Conservation (phyloP, 2,329 filamentous ascomycete genomes). For the Neopestalotiopsis clavispora region DNA sequence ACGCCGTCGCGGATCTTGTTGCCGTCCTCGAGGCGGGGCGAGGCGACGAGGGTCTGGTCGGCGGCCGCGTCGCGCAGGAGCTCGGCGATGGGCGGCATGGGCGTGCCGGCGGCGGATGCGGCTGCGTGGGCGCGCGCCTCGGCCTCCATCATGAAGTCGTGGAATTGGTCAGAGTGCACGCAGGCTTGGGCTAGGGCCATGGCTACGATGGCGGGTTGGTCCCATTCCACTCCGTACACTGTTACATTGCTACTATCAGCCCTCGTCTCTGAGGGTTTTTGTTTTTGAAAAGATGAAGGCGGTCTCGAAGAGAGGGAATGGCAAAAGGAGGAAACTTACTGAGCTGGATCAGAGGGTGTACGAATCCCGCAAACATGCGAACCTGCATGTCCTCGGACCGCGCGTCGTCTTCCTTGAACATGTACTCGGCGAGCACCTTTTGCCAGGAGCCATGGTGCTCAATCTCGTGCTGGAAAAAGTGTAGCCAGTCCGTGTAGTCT, state of each 20-base stretch:
- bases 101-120: conserved; percentile 18
- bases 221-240: conserved; percentile 83
- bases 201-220: conserved; percentile 80
- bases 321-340: neutral
- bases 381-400: conserved; percentile 71
- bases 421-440: conserved; percentile 64
- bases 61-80: conserved; percentile 65
- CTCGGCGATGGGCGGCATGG: conserved; percentile 54
- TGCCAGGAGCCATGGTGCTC: conserved; percentile 63
- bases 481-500: conserved; percentile 74
- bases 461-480: conserved; percentile 79
- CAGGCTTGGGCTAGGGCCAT: conserved; percentile 79
- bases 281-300: neutral
- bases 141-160: conserved; percentile 55
- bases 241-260: neutral
- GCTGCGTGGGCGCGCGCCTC: conserved; percentile 50
- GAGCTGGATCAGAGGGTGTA: conserved; percentile 84
- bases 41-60: conserved; percentile 60
- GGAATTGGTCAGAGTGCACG: conserved; percentile 66
- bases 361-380: conserved; percentile 71
- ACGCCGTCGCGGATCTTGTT: conserved; percentile 75
- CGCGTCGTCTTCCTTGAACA: conserved; percentile 68
- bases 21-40: conserved; percentile 55
- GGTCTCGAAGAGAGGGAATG: neutral
- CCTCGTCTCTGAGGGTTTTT: too few relatives aligned